These are phyloP conservation scores for Ceratobasidium sp. DNA, from an alignment of 1,284 basidiomycete species.

Conservation along the genomic window DNA sequence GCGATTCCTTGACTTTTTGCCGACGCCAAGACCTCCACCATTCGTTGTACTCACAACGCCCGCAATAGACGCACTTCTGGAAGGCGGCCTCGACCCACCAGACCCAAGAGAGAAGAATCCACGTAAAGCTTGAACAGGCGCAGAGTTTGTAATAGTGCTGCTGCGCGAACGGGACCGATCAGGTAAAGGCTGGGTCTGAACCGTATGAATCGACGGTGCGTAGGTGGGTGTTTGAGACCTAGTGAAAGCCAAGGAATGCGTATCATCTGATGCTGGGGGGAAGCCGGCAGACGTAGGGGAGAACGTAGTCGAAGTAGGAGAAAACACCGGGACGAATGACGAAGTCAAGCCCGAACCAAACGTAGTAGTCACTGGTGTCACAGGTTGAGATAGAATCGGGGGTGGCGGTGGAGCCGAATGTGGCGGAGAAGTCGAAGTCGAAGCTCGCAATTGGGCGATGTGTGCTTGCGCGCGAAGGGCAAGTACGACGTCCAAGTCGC, in stretches of 20 bases:
- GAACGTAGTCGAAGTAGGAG: slow-evolving; percentile 21
- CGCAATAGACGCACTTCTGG: slow-evolving; percentile 26
- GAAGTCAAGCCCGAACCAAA: slow-evolving; percentile 33
- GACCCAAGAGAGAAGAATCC: slow-evolving; percentile 30
- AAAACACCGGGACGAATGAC: slow-evolving; percentile 34
- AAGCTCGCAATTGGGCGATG: slow-evolving; percentile 18
- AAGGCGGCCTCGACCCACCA: slow-evolving; percentile 33
- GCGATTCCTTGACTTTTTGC: slow-evolving; percentile 1
- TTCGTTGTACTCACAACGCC: not conserved
- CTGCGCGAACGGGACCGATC: slow-evolving; percentile 33
- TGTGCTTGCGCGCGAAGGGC: slow-evolving; percentile 39
- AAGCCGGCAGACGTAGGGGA: slow-evolving; percentile 22
- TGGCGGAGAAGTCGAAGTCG: slow-evolving; percentile 26
- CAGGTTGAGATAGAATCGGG: slow-evolving; percentile 24
- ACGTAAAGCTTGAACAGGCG: slow-evolving; percentile 37
- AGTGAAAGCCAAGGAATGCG: slow-evolving; percentile 29
- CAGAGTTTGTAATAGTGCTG: slow-evolving; percentile 33
- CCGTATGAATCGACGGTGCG: slow-evolving; percentile 33
- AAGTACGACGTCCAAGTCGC: slow-evolving; percentile 37
- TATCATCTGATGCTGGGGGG: slow-evolving; percentile 31
- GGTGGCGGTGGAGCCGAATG: slow-evolving; percentile 22
- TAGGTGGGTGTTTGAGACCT: slow-evolving; percentile 42
- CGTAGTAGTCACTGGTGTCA: slow-evolving; percentile 34
- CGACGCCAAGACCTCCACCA: not conserved
- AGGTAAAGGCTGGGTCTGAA: slow-evolving; percentile 15